Base-by-base conservation (phyloP, 2,329 filamentous ascomycete genomes). In the Exophiala calicioides region DNA sequence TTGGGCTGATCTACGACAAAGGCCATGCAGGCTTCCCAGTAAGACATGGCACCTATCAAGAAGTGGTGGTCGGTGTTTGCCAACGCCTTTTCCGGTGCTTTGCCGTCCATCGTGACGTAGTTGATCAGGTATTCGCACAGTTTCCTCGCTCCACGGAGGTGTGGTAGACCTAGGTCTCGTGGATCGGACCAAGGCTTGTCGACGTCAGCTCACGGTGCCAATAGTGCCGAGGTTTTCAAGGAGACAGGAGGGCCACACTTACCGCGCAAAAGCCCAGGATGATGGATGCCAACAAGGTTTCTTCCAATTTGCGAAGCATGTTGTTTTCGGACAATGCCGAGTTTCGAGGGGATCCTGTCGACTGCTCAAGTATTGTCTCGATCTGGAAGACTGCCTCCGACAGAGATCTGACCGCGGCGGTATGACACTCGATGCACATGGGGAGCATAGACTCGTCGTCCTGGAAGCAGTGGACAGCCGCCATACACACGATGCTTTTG, bases 1-100 rank as follows among this genome's bases (percentile, higher is more conserved):
- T 45, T 37, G 35, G 47, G 47, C 41, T 50, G 47, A 26, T 50
- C 47, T 7, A 50, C 41, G 13, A 50, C 47, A 26, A 50, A 50
- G 46, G 47, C 47, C 41, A 50, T 45, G 21, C 41, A 41, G 2
- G 47, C 34, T 46, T 50, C 47, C 47, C 47, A 50, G 32, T 50
- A 50, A 10, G 47, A 32, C 40, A 50, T 41, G 6, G 47, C 41
- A 9, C 47, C 47, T 15, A 50, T 45, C 30, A 50, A 31, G 31
- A 50, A 50, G 30, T 36, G 30, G 31, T 50, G 40, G 24, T 50
- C 47, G 3, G 45, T n/a, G 18, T 48, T 48, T 21, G 38, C 38
- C 37, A 48, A 26, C 15, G 45, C 45, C 32, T 43, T 48, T 37
- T 48, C 45, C 12, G 45, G 45, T 13, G 4, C 45, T 19, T 36